Percentiles rank a stretch among this genome's conserved stretches.
Conservation (phyloP, 2,329 filamentous ascomycete genomes). For the Stemphylium vesicarium region DNA sequence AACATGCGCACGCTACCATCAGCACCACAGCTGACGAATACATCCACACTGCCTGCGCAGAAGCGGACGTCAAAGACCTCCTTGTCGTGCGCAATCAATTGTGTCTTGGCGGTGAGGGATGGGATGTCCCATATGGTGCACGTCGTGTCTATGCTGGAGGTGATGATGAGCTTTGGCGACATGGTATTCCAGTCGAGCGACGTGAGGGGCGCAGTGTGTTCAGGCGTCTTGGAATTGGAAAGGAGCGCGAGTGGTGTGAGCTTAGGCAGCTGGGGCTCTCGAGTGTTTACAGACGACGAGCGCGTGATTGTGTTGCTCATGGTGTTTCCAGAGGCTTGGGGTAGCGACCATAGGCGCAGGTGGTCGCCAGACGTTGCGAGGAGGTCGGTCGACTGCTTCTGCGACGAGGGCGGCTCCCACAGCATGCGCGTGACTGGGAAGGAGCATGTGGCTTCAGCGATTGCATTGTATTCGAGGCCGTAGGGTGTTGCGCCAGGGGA, state of each 20-base stretch:
- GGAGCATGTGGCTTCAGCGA: slow-evolving; percentile 95
- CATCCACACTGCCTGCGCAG: slow-evolving; percentile 97
- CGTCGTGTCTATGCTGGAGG: slow-evolving; percentile 97
- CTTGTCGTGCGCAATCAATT: slow-evolving; percentile 97
- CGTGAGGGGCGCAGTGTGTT: slow-evolving; percentile 95
- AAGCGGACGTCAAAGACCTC: slow-evolving; percentile 99
- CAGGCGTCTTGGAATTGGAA: slow-evolving; percentile 97
- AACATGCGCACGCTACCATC: slow-evolving; percentile 99
- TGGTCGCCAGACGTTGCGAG: slow-evolving; percentile 96
- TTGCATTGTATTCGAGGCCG: slow-evolving; percentile 86
- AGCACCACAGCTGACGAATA: slow-evolving; percentile 96
- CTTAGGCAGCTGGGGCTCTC: slow-evolving; percentile 71
- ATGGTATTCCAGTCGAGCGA: slow-evolving; percentile 98
- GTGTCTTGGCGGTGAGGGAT: slow-evolving; percentile 95
- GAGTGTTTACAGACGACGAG: slow-evolving; percentile 67
- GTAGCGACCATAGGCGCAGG: slow-evolving; percentile 90
- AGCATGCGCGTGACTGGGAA: slow-evolving; percentile 95
- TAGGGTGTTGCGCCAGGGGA: slow-evolving; percentile 73
- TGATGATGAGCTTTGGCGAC: slow-evolving; percentile 96
- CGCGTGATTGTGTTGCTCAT: slow-evolving; percentile 74
- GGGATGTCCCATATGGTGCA: slow-evolving; percentile 99
- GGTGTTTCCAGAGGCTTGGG: slow-evolving; percentile 57
- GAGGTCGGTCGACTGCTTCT: slow-evolving; percentile 94
- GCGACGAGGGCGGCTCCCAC: slow-evolving; percentile 93
- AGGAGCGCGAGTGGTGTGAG: slow-evolving; percentile 89